Evolutionary conservation across 2,329 filamentous ascomycete species (phyloP).

Genomic region (Hypoxylon sp.): DNA sequence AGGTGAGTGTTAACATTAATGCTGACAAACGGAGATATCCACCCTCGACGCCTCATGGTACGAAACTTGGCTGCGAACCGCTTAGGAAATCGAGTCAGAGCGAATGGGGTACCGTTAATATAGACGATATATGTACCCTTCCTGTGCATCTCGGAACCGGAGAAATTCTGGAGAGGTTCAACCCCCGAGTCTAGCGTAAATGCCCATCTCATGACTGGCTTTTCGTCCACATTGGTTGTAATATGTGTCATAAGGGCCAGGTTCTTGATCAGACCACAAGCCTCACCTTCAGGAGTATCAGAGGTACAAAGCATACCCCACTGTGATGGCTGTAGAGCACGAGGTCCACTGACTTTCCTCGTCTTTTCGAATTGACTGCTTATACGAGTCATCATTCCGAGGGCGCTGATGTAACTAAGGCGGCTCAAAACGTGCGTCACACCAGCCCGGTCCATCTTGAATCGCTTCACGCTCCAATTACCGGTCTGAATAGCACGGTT

Average conservation of each 20-base stretch:
- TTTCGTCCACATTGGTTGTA: conserved; percentile 95
- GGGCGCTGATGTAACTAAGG: conserved; percentile 93
- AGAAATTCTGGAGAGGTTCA: conserved; percentile 77
- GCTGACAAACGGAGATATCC: conserved; percentile 95
- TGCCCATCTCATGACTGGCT: conserved; percentile 87
- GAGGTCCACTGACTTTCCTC: conserved; percentile 93
- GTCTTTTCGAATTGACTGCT: conserved; percentile 99
- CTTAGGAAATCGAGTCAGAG: conserved; percentile 87
- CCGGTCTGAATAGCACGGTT: conserved; percentile 97
- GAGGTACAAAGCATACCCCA: conserved; percentile 98
- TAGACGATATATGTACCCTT: conserved; percentile 91
- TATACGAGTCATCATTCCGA: conserved; percentile 99
- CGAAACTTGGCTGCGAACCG: conserved; percentile 88
- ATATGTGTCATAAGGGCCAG: conserved; percentile 99
- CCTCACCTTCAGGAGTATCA: conserved; percentile 98
- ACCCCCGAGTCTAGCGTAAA: conserved; percentile 90
- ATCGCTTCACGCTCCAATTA: conserved; percentile 98
- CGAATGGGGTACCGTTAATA: conserved; percentile 95
- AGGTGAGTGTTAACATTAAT: conserved; percentile 97
- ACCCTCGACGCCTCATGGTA: conserved; percentile 87
- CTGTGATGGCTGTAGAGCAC: conserved; percentile 95
- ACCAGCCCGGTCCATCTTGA: conserved; percentile 97
- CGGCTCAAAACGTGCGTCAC: conserved; percentile 97
- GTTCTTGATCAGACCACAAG: conserved; percentile 98
- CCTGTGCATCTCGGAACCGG: conserved; percentile 87